These are phyloP conservation scores for Penicillium subrubescens DNA, from an alignment of 495 filamentous ascomycete species.

Conservation along the genomic window DNA sequence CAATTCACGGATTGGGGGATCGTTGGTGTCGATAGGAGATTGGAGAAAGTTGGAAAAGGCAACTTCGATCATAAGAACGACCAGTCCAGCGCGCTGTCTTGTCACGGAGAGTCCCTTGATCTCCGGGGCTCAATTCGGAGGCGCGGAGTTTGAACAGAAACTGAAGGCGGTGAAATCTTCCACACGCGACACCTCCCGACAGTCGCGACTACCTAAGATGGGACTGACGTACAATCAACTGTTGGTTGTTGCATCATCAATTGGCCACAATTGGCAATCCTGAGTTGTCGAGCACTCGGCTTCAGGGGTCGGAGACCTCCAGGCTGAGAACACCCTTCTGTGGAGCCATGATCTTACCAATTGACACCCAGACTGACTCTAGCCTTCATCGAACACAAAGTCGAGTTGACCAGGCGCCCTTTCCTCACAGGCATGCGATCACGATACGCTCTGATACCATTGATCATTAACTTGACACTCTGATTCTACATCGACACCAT, in stretches of 20 bases:
- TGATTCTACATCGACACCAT: too few species aligned
- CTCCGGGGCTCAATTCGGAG: conserved; percentile 21
- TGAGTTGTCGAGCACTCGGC: not conserved
- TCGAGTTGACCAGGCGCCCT: too few species aligned
- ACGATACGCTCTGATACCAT: too few species aligned
- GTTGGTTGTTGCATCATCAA: not conserved
- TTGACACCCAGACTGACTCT: too few species aligned
- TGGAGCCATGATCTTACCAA: not conserved
- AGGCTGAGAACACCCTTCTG: too few species aligned
- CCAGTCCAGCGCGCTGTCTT: conserved; percentile 5
- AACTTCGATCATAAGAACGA: conserved; percentile 12
- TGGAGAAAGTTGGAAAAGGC: conserved; percentile 3
- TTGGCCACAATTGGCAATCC: not conserved
- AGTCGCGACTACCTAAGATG: not conserved
- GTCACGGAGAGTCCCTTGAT: conserved; percentile 18
- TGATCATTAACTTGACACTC: too few species aligned
- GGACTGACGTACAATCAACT: not conserved
- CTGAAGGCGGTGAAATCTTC: conserved; percentile 23
- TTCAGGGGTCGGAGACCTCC: not conserved
- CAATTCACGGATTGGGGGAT: conserved; percentile 1
- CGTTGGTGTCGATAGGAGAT: not conserved
- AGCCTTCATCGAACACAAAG: too few species aligned
- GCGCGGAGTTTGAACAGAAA: conserved; percentile 28
- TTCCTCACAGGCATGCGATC: too few species aligned
- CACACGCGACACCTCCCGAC: conserved; percentile 4